Percentiles rank a stretch among this genome's conserved stretches.
phyloP scores from a whole-genome alignment of 2,329 filamentous ascomycete genomes.

The Ophiostoma populinum region DNA sequence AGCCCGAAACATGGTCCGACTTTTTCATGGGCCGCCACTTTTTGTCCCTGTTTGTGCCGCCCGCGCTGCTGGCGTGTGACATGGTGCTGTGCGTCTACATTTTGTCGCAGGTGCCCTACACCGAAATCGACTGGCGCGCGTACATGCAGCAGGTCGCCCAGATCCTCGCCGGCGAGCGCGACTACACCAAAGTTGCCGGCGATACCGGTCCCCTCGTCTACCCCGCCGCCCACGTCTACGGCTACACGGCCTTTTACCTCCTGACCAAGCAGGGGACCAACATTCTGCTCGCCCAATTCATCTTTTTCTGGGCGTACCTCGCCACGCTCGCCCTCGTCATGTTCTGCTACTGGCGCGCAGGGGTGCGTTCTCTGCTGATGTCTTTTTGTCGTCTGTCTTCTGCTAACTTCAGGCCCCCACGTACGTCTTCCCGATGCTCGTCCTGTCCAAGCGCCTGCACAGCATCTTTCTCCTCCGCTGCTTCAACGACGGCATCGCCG shows the following conservation, averaged over 20 bases:
- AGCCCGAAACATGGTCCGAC: conserved; percentile 14
- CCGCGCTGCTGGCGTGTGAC: conserved; percentile 52
- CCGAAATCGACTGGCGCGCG: conserved; percentile 92
- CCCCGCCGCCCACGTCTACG: conserved; percentile 83
- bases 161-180: conserved; percentile 66
- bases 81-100: conserved; percentile 54
- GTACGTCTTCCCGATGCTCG: conserved; percentile 70
- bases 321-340: conserved; percentile 59
- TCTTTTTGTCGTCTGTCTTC: background rate
- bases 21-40: conserved; percentile 30
- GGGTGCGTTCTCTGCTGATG: conserved; percentile 24
- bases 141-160: conserved; percentile 90
- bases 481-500: conserved; percentile 91
- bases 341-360: conserved; percentile 60
- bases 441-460: conserved; percentile 82
- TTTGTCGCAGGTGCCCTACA: conserved; percentile 76
- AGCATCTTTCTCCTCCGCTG: conserved; percentile 83
- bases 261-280: conserved; percentile 61
- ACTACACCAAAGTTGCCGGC: conserved; percentile 74
- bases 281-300: conserved; percentile 62
- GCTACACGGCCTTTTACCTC: conserved; percentile 64
- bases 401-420: conserved; percentile 46
- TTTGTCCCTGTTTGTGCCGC: conserved; percentile 33
- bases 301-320: conserved; percentile 72
- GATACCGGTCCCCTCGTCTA: conserved; percentile 90